Evolutionary conservation across 306 rosid genomes (phyloP).

Genomic region (Astragalus glycyphyllos): DNA sequence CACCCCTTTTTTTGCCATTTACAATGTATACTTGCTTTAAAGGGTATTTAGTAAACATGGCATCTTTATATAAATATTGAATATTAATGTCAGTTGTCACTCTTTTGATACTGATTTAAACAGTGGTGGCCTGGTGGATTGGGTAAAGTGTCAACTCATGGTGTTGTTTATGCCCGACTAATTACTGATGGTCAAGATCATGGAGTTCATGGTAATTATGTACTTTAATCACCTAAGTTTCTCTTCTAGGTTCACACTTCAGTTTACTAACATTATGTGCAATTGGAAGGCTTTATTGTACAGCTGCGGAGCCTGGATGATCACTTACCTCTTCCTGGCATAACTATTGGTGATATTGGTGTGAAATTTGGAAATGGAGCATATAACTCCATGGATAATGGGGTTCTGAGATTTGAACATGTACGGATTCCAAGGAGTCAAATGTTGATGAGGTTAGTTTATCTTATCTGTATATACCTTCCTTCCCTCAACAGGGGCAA

Average conservation of each 20-base stretch:
- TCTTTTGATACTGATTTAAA: constrained; percentile 45
- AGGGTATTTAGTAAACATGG: constrained; percentile 3
- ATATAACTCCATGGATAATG: constrained; percentile 97
- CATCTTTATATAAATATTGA: constrained; percentile 20
- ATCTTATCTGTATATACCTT: constrained; percentile 18
- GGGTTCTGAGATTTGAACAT: constrained; percentile 81
- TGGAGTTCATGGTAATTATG: constrained; percentile 84
- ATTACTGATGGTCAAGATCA: constrained; percentile 70
- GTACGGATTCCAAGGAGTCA: constrained; percentile 89
- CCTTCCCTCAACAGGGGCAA: constrained; percentile 6
- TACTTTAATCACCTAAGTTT: constrained; percentile 32
- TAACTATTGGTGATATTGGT: constrained; percentile 96
- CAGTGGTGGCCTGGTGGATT: constrained; percentile 99
- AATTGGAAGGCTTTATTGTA: constrained; percentile 81
- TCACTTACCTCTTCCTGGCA: constrained; percentile 91
- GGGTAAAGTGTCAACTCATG: constrained; percentile 93
- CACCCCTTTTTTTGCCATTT: constrained; percentile 25
- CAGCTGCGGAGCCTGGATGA: constrained; percentile 96
- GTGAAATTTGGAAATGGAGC: constrained; percentile 95
- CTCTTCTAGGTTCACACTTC: constrained; percentile 12
- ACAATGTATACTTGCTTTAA: constrained; percentile 13
- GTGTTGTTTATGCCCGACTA: constrained; percentile 82
- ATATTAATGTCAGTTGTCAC: constrained; percentile 37
- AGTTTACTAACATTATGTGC: constrained; percentile 33
- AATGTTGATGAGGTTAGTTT: constrained; percentile 91